Evolutionary conservation across 2,329 filamentous ascomycete species (phyloP).

Genomic region (Metarhizium brunneum): DNA sequence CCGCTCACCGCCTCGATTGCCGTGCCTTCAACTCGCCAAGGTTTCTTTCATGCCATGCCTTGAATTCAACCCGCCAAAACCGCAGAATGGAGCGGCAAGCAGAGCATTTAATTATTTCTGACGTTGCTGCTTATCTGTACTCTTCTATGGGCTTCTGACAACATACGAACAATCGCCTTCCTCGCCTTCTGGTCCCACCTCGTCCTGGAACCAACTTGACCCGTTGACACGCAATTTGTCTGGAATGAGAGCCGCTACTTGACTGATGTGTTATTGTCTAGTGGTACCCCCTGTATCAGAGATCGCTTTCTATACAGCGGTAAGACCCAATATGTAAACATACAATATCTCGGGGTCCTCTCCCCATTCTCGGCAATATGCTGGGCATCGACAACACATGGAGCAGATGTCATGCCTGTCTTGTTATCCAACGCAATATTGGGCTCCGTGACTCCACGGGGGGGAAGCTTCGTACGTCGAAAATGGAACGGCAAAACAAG

Average conservation of each 20-base stretch:
- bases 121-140: too few relatives aligned
- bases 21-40: too few relatives aligned
- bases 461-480: neutral
- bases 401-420: neutral
- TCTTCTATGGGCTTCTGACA: too few relatives aligned
- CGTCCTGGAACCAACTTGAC: too few relatives aligned
- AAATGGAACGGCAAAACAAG: neutral
- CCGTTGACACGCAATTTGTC: neutral
- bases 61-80: neutral
- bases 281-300: too few relatives aligned
- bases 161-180: too few relatives aligned
- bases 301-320: neutral
- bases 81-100: neutral
- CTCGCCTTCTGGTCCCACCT: too few relatives aligned
- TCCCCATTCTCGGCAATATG: neutral
- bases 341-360: neutral
- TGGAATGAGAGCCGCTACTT: neutral
- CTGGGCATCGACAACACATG: neutral
- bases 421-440: neutral
- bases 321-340: neutral
- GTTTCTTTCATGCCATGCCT: neutral
- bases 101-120: neutral
- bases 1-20: conserved; percentile 2
- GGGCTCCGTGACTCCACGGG: neutral
- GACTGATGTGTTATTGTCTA: too few relatives aligned